Base-by-base conservation (phyloP, 2,329 filamentous ascomycete genomes). In the Myriangium duriaei region DNA sequence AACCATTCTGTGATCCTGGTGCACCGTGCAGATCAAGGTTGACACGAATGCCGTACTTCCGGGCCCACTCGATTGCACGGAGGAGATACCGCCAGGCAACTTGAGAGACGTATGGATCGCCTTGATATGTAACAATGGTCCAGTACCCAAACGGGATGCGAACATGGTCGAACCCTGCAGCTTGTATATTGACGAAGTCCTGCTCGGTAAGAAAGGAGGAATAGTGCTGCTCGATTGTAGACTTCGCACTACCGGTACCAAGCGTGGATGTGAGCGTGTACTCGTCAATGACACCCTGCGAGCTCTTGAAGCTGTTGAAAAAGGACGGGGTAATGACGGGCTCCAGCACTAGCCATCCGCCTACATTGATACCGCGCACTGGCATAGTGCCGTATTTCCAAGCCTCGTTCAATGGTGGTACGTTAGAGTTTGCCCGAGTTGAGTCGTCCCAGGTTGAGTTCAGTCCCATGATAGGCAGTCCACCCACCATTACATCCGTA, bases 81-180 rank as follows among this genome's bases (percentile, higher is more conserved):
- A 98, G 72, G 2, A 98, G 76, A 53, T 98, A 98, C 10, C 91
- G 74, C 88, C 88, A 98, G 2, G 83, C 80, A 0, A 85, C 82
- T 30, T 86, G 78, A 42, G 81, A 74, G 1, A 98, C 69, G 53
- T 94, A 98, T 2, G 87, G 84, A 52, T 98, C 91, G 30, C 69
- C 76, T 17, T 83, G 77, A 57, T 93, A 95, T 0, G 78, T 81
- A 41, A 77, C 74, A 2, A 96, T 78, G 0, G 87, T 85, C 91
- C 91, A 98, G 66, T 98, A 98, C 7, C 81, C 84, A 57, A 80
- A 96, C 0, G 83, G 86, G 38, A 98, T 95, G 39, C 91, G 81
- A n/a, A 98, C 82, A 55, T 98, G 91, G 55, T 98, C 91, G 32
- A 98, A 74, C 0, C 91, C 91, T 1, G 91, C 91, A 28, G 75